Base-by-base conservation (phyloP, 192 early-diverging fungal genomes). In the Podila clonocystis region DNA sequence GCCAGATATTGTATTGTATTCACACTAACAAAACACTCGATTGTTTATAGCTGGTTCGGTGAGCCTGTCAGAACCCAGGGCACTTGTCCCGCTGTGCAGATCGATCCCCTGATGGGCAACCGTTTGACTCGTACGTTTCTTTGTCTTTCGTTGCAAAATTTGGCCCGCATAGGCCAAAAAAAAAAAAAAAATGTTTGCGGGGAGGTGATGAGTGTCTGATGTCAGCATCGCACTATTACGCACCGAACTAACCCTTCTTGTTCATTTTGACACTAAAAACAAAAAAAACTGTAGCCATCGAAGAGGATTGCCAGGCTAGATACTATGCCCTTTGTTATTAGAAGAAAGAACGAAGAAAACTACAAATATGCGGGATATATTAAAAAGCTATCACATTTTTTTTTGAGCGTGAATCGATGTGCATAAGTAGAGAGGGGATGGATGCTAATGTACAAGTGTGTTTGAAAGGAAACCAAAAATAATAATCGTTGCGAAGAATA, bases 61-160 rank as follows among this genome's bases (percentile, higher is more conserved):
- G 76, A 79, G 20, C 60, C 52, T 9, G 41, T 64, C 13, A 49
- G 60, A 19, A 30, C 22, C 8, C 38, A 58, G 24, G 63, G 41
- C 13, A n/a, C n/a, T 2, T 79, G 76, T 29, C 70, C 70, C 26
- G 76, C 65, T 12, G 62, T 58, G 3, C 41, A 55, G 1, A 34
- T 79, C 48, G 71, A 79, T 19, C 8, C 70, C 4, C 2, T 72
- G 36, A 79, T 79, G 76, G 76, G 70, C 22, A 72, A 72, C 49
- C 76, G 76, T 57, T 69, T 79, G 36, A 69, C 71, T 62, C 65
- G 76, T 79, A 79, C 68, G 75, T 52, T 30, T 22, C 5, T 24
- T 58, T 33, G 28, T 58, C 55, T 52, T 50, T 1, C 22, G n/a
- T 65, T 49, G 19, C 36, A 9, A 64, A 33, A n/a, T 48, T 64